Conservation (phyloP, 1,284 basidiomycete species). For the Ustilago hordei region DNA sequence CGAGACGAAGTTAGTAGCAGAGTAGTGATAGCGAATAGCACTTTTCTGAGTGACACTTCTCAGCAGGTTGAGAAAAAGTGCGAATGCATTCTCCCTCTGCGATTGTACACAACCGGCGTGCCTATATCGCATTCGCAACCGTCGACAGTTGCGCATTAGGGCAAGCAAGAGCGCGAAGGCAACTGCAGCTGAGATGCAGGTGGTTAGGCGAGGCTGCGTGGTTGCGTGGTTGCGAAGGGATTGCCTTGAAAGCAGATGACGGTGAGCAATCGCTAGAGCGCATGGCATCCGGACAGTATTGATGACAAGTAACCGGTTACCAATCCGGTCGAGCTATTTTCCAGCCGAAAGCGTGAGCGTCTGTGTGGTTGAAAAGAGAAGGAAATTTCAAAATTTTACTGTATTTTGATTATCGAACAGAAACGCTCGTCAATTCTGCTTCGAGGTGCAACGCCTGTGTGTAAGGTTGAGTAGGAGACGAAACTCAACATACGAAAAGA, state of each 20-base stretch:
- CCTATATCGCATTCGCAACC: background rate
- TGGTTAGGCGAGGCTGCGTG: conserved; percentile 1
- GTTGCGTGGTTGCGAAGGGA: background rate
- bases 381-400: no score
- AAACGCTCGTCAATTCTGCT: no score
- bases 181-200: conserved; percentile 7
- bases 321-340: background rate
- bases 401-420: no score
- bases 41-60: conserved; percentile 20
- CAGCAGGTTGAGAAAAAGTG: conserved; percentile 16
- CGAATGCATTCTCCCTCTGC: background rate
- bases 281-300: background rate
- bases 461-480: no score
- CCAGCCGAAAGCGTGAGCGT: no score
- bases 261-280: conserved; percentile 10
- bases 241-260: conserved; percentile 19
- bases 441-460: no score
- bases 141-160: background rate
- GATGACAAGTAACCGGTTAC: conserved; percentile 16
- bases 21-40: conserved; percentile 31
- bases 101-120: conserved; percentile 14
- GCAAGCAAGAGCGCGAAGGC: conserved; percentile 8
- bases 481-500: no score
- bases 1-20: conserved; percentile 40
- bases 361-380: no score